These are phyloP conservation scores for Podila epigama DNA, from an alignment of 192 early-diverging fungal species.

Conservation along the genomic window DNA sequence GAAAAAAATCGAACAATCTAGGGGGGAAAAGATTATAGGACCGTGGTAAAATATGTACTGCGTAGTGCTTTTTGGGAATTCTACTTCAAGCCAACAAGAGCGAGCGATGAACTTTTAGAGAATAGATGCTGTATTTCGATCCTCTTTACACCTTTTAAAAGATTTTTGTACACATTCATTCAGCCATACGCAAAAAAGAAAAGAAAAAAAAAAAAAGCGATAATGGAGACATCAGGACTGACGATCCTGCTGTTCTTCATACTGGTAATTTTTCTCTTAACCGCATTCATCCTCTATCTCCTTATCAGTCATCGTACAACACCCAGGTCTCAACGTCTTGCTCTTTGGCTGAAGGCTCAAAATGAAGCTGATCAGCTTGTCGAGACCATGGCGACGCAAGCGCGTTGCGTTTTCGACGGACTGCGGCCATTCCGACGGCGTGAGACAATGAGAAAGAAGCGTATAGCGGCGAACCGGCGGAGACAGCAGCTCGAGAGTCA, in stretches of 20 bases:
- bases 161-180: too few species aligned
- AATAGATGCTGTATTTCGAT: too few species aligned
- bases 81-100: background rate
- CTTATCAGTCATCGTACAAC: slow-evolving; percentile 57
- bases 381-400: slow-evolving; percentile 62
- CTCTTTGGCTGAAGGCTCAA: slow-evolving; percentile 64
- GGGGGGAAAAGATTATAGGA: too few species aligned
- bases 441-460: slow-evolving; percentile 43
- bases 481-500: slow-evolving; percentile 38
- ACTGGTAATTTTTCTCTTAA: slow-evolving; percentile 53
- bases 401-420: slow-evolving; percentile 51
- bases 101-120: background rate
- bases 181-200: background rate
- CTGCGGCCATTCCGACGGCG: slow-evolving; percentile 56
- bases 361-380: slow-evolving; percentile 64
- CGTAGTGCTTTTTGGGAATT: background rate
- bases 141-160: too few species aligned
- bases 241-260: slow-evolving; percentile 56
- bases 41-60: background rate
- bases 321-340: slow-evolving; percentile 59
- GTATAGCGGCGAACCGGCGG: background rate
- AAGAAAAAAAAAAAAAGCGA: background rate
- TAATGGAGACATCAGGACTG: slow-evolving; percentile 25
- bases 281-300: slow-evolving; percentile 60
- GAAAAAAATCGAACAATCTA: too few species aligned